Evolutionary conservation across 108 stramenopile genomes (phyloP), one percentile per base, ranked within the genome.

Genomic region (Cyclotella cryptica): DNA sequence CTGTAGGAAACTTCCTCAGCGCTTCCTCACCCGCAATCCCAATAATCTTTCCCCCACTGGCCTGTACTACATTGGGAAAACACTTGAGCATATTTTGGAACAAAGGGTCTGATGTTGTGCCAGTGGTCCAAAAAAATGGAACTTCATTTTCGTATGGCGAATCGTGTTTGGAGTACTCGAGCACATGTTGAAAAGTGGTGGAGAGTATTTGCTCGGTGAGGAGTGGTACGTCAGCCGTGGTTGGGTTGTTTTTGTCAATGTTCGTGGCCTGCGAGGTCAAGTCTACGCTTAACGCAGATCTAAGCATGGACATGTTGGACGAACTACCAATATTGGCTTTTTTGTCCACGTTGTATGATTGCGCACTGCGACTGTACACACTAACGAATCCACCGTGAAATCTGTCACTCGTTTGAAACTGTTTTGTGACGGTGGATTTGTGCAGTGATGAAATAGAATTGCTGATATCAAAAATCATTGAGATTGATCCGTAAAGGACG

Each of bases 161-260:
- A 21, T 55, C 42, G 42, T 71, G 41, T 35, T 71, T 53, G 15
- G 28, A 22, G 21, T 71, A 57, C 41, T 57, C 55, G 39, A 71
- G 69, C 1, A 47, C 69, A 71, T 71, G 69, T 43, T 43, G 69
- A 54, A 71, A 71, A 15, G 69, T 71, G 15, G 69, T 71, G 10
- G 54, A 57, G 45, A 71, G 42, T 14, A 71, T 71, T 0, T 57
- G 69, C 26, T 71, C 54, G 1, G 69, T 71, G 0, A 71, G 54
- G 19, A 30, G 3, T 39, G 69, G 69, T 10, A 71, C 55, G 41
- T 71, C 69, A 11, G 35, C 8, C 0, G 57, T 39, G 3, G 54
- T 71, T 19, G 69, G 69, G 41, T 57, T 42, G 55, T 71, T 71
- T 43, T 26, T 71, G 27, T 71, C 40, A 19, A 71, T 71, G 44